Conservation (phyloP, 1,284 basidiomycete genomes). For the Malassezia japonica region DNA sequence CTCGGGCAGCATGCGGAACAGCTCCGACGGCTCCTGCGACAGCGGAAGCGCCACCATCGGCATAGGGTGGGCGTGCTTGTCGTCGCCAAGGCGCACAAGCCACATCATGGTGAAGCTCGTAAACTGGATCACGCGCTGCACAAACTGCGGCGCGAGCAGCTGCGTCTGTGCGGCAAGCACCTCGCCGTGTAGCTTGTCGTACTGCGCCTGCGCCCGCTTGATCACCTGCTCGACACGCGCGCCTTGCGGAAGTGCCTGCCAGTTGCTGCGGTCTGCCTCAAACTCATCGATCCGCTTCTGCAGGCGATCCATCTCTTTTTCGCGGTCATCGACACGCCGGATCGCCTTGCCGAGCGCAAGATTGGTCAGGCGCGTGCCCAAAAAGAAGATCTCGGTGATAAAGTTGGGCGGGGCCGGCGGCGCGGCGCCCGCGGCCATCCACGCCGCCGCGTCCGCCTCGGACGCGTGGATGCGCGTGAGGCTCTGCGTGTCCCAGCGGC, state of each 20-base stretch:
- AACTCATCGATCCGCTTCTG: constrained; percentile 68
- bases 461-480: constrained; percentile 45
- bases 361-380: constrained; percentile 49
- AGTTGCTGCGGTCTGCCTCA: constrained; percentile 52
- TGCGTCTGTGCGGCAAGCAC: constrained; percentile 75
- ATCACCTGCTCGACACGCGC: constrained; percentile 44
- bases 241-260: constrained; percentile 31
- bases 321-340: constrained; percentile 65
- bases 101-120: constrained; percentile 84
- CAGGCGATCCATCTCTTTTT: constrained; percentile 54
- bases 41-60: constrained; percentile 55
- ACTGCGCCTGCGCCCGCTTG: constrained; percentile 36
- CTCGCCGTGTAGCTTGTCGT: constrained; percentile 45
- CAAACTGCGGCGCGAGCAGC: constrained; percentile 73
- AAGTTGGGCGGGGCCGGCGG: constrained; percentile 59
- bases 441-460: constrained; percentile 37
- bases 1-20: constrained; percentile 83
- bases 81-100: constrained; percentile 87
- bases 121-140: constrained; percentile 70
- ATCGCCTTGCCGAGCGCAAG: constrained; percentile 51
- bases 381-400: constrained; percentile 88
- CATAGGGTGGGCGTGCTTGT: constrained; percentile 64
- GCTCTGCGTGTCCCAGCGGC: constrained; percentile 29
- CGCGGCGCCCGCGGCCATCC: constrained; percentile 17
- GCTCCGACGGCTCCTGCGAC: constrained; percentile 69